These are phyloP conservation scores for Aspergillus hortae DNA, from an alignment of 2,329 filamentous ascomycete genomes.

Conservation along the genomic window DNA sequence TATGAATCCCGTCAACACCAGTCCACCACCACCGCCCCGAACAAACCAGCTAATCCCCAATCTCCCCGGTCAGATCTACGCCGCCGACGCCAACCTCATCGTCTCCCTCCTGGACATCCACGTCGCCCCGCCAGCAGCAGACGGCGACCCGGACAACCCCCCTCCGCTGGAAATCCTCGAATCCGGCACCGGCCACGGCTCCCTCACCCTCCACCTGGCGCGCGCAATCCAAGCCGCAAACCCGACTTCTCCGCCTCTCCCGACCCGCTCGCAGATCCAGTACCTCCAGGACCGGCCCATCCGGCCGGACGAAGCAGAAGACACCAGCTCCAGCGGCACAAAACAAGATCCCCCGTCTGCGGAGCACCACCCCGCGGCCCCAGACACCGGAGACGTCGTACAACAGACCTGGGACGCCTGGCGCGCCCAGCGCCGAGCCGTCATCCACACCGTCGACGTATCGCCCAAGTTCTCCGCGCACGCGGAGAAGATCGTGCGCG, in stretches of 20 bases:
- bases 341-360: background rate
- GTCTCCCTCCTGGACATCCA: conserved; percentile 74
- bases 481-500: conserved; percentile 61
- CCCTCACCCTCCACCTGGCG: conserved; percentile 70
- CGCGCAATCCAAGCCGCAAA: conserved; percentile 74
- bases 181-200: conserved; percentile 81
- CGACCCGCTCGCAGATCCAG: conserved; percentile 30
- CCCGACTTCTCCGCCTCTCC: conserved; percentile 47
- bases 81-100: conserved; percentile 70
- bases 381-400: conserved; percentile 11
- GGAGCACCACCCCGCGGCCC: conserved; percentile 1
- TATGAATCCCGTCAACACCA: conserved; percentile 34
- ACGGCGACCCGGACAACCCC: conserved; percentile 21
- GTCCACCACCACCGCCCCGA: background rate
- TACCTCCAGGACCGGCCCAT: conserved; percentile 24
- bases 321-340: background rate
- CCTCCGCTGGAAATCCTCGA: conserved; percentile 71
- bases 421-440: conserved; percentile 55
- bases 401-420: conserved; percentile 45
- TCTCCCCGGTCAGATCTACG: conserved; percentile 57
- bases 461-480: conserved; percentile 59
- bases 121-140: conserved; percentile 40
- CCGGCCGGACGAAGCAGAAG: conserved; percentile 21
- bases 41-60: conserved; percentile 10
- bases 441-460: conserved; percentile 73